Evolutionary conservation across 129 eudicot genomes (phyloP).

Genomic region (Flaveria brownii): DNA sequence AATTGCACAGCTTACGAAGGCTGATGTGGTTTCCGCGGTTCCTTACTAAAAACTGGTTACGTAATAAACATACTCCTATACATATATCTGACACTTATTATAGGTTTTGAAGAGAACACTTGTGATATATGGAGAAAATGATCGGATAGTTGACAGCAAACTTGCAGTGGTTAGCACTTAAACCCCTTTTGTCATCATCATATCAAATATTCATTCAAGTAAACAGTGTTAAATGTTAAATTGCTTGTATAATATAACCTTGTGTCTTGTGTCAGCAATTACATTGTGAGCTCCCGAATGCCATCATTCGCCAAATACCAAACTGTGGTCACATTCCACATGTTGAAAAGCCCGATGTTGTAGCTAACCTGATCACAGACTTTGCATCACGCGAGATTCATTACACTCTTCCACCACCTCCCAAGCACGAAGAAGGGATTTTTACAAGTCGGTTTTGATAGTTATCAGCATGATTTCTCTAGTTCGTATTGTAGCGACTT

Average conservation of each 20-base stretch:
- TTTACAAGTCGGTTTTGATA: constrained; percentile 13
- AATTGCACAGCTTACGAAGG: not conserved
- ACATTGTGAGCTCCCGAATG: constrained; percentile 68
- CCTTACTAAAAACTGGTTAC: too few species aligned
- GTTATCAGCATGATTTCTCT: not conserved
- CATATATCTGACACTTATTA: too few species aligned
- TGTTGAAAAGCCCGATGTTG: constrained; percentile 72
- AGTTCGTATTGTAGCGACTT: constrained; percentile 4
- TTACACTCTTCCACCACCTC: constrained; percentile 5
- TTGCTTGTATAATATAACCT: not conserved
- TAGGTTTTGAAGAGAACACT: constrained; percentile 72
- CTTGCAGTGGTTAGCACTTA: constrained; percentile 64
- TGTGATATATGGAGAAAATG: constrained; percentile 79
- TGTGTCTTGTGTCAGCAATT: constrained; percentile 48
- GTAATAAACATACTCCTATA: too few species aligned
- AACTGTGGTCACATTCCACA: constrained; percentile 90
- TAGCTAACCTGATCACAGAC: constrained; percentile 54
- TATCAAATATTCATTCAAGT: not conserved
- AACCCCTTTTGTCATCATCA: not conserved
- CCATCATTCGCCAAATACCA: constrained; percentile 68
- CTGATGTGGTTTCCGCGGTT: not conserved
- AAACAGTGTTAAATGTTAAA: not conserved
- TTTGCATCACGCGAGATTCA: constrained; percentile 31
- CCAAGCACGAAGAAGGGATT: constrained; percentile 3
- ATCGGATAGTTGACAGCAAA: constrained; percentile 68